Evolutionary conservation across 495 filamentous ascomycete species (phyloP).

Genomic region (Xylaria palmicola): DNA sequence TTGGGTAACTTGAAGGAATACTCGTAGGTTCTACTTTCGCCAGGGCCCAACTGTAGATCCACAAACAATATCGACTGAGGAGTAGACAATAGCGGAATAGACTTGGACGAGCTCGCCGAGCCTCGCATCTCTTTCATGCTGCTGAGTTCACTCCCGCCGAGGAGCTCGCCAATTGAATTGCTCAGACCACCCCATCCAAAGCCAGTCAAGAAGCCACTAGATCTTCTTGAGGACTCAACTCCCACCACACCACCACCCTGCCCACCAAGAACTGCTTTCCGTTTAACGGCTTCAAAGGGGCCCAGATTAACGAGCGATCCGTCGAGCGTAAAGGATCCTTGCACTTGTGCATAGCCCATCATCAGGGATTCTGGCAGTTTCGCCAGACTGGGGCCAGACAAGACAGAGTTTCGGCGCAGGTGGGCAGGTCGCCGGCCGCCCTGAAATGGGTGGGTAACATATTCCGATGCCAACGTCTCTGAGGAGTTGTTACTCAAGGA

Average conservation of each 20-base stretch:
- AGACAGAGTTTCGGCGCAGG: slow-evolving; percentile 60
- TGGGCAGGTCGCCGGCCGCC: slow-evolving; percentile 52
- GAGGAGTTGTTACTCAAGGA: slow-evolving; percentile 90
- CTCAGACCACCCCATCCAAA: slow-evolving; percentile 89
- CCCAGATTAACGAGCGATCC: slow-evolving; percentile 86
- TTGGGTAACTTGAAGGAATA: slow-evolving; percentile 84
- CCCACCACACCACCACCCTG: slow-evolving; percentile 83
- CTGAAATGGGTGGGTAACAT: slow-evolving; percentile 59
- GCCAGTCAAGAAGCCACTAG: slow-evolving; percentile 76
- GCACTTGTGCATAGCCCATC: slow-evolving; percentile 98
- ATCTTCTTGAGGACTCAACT: slow-evolving; percentile 70
- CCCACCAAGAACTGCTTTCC: slow-evolving; percentile 85
- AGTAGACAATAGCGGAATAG: slow-evolving; percentile 85
- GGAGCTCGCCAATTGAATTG: slow-evolving; percentile 80
- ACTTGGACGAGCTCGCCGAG: slow-evolving; percentile 70
- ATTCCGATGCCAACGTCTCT: slow-evolving; percentile 91
- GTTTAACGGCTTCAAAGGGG: slow-evolving; percentile 92
- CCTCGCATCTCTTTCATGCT: slow-evolving; percentile 93
- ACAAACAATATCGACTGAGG: slow-evolving; percentile 98
- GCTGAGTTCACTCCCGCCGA: slow-evolving; percentile 82
- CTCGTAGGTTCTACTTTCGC: slow-evolving; percentile 82
- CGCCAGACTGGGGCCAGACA: slow-evolving; percentile 45
- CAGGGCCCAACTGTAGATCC: slow-evolving; percentile 80
- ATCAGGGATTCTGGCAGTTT: slow-evolving; percentile 72
- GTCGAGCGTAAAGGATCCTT: slow-evolving; percentile 87